Base-by-base conservation (phyloP, 106 monocot genomes). In the Acorus calamus region DNA sequence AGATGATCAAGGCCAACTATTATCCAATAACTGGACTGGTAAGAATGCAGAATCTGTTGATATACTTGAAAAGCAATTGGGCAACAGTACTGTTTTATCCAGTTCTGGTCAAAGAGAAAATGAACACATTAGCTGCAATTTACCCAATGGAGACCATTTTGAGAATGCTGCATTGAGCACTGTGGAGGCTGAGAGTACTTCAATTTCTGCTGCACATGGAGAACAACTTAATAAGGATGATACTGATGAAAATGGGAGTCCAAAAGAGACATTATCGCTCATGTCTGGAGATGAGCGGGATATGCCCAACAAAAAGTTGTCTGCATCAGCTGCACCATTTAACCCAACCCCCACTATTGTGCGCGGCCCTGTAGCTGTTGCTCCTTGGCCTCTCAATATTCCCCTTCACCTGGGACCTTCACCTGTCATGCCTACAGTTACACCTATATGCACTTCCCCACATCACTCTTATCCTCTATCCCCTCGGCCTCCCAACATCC, bases 271-370 rank as follows among this genome's bases (percentile, higher is more conserved):
- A 6, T 51, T 73, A n/a, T 57, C 76, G 56, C 56, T 67, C 10
- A 74, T 61, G 53, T 57, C 57, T 14, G 41, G 5, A 71, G 89
- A 86, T 73, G 43, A 59, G 6, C 66, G 73, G 66, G 90, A 90
- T n/a, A 66, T 69, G 52, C 65, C 89, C 55, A 84, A 77, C 60
- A 91, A 85, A 52, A 98, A 75, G 64, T 66, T 92, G 49, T 94
- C 89, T 68, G 89, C 96, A 14, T 75, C 87, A 52, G 87, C 96
- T 42, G 77, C 80, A 61, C 96, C 96, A 6, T 98, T 98, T 55
- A 92, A 69, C 50, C 96, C 96, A 9, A 90, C 79, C 57, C 68
- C 88, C 4, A 5, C 75, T 44, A 45, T 66, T 43, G 57, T 84
- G 47, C 73, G 85, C 11, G 74, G 76, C 14, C 88, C 87, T 45